A percentile compares a stretch with the other conserved stretches of the same genome.
Conservation (phyloP, 2,329 filamentous ascomycete genomes). For the Clarireedia sp. region DNA sequence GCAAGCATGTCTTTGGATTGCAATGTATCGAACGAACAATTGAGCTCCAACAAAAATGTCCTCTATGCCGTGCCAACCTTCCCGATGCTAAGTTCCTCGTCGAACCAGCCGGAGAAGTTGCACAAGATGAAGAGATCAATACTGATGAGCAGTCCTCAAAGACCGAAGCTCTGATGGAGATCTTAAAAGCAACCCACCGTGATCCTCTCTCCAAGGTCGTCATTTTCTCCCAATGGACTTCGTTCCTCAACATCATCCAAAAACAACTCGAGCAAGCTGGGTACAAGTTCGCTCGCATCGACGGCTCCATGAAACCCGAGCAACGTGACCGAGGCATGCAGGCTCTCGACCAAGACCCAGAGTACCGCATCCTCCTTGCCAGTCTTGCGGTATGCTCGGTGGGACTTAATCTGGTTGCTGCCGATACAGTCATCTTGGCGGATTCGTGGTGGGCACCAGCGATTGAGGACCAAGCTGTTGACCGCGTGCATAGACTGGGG, state of each 20-base stretch:
- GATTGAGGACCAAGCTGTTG: conserved; percentile 85
- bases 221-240: conserved; percentile 72
- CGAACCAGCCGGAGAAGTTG: conserved; percentile 53
- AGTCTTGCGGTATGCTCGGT: conserved; percentile 77
- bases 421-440: conserved; percentile 74
- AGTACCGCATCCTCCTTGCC: conserved; percentile 70
- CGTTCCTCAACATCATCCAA: conserved; percentile 65
- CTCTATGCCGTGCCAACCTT: conserved; percentile 70
- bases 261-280: conserved; percentile 53
- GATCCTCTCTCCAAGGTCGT: conserved; percentile 61
- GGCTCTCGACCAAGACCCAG: conserved; percentile 56
- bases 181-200: conserved; percentile 60
- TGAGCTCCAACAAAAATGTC: conserved; percentile 69
- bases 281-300: conserved; percentile 63
- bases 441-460: conserved; percentile 92
- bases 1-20: conserved; percentile 72
- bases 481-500: conserved; percentile 78
- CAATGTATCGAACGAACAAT: conserved; percentile 69
- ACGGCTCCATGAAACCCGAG: conserved; percentile 67
- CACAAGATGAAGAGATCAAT: conserved; percentile 45
- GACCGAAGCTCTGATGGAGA: conserved; percentile 68
- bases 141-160: conserved; percentile 67
- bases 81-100: conserved; percentile 54
- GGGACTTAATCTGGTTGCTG: conserved; percentile 76
- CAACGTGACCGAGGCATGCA: conserved; percentile 66